phyloP scores from a whole-genome alignment of 805 yeast species.

The Saccharomycopsis sp. region DNA sequence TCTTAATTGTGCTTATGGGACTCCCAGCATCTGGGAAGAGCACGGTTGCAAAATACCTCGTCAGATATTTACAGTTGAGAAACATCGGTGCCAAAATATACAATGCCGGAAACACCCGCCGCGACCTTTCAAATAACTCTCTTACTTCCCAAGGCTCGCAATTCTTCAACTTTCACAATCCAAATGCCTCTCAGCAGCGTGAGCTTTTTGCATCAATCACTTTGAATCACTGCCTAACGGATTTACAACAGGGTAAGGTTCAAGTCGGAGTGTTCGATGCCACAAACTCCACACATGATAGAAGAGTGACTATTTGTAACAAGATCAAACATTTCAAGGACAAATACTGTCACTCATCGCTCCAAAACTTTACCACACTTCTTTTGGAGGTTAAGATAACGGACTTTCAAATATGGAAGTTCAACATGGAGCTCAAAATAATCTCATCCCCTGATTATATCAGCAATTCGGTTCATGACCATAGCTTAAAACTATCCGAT shows the following conservation, averaged over 20 bases:
- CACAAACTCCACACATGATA: slow-evolving; percentile 11
- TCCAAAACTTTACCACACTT: background rate
- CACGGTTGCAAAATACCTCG: slow-evolving; percentile 14
- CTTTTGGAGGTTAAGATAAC: slow-evolving; percentile 16
- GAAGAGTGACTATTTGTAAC: slow-evolving; percentile 7
- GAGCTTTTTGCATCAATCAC: slow-evolving; percentile 14
- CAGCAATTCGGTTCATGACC: background rate
- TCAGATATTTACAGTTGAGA: slow-evolving; percentile 3
- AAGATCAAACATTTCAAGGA: background rate
- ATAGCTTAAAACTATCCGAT: slow-evolving; percentile 11
- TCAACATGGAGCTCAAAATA: slow-evolving; percentile 17
- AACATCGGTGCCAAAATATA: slow-evolving; percentile 5
- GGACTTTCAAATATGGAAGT: slow-evolving; percentile 12
- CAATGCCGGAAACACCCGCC: slow-evolving; percentile 17
- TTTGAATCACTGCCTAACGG: slow-evolving; percentile 10
- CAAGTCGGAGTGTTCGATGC: slow-evolving; percentile 15
- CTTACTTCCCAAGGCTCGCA: background rate
- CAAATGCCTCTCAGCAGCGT: slow-evolving; percentile 2
- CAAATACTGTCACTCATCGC: background rate
- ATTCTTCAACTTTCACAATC: slow-evolving; percentile 1
- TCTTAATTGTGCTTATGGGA: slow-evolving; percentile 11
- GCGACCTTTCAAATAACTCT: slow-evolving; percentile 1
- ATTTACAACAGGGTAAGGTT: slow-evolving; percentile 6
- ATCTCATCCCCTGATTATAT: slow-evolving; percentile 14
- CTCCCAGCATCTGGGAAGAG: slow-evolving; percentile 17